These are phyloP conservation scores for Verticillium nonalfalfae DNA, from an alignment of 2,329 filamentous ascomycete genomes.

Conservation along the genomic window DNA sequence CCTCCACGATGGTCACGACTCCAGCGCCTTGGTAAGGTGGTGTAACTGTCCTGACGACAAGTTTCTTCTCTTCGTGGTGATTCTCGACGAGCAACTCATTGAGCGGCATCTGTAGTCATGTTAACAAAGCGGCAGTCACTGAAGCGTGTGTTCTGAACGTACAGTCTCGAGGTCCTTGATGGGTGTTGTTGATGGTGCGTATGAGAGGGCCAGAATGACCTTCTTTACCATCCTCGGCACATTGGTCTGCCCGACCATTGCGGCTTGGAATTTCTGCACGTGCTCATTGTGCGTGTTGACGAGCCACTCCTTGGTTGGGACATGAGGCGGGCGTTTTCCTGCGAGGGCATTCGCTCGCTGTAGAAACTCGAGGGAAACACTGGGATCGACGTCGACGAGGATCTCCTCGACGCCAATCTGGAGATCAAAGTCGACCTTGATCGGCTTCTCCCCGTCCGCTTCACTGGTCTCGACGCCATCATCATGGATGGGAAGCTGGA, in stretches of 20 bases:
- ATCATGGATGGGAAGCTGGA: background rate
- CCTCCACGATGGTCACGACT: conserved; percentile 25
- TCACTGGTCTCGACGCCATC: background rate
- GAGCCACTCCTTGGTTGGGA: conserved; percentile 6
- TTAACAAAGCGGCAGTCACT: background rate
- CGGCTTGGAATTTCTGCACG: background rate
- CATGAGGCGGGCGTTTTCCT: conserved; percentile 12
- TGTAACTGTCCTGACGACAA: conserved; percentile 22
- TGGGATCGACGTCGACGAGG: conserved; percentile 15
- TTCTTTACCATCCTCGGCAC: conserved; percentile 16
- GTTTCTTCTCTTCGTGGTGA: conserved; percentile 23
- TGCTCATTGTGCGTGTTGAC: conserved; percentile 12
- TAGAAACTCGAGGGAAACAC: conserved; percentile 13
- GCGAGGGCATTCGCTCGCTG: conserved; percentile 12
- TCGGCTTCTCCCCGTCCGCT: background rate
- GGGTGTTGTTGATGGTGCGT: conserved; percentile 12
- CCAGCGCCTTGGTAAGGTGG: conserved; percentile 25
- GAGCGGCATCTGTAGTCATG: conserved; percentile 17
- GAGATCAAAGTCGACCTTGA: conserved; percentile 9
- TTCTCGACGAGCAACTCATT: conserved; percentile 21
- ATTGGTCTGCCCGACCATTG: conserved; percentile 1
- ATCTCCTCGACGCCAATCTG: conserved; percentile 14
- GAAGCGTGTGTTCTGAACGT: background rate
- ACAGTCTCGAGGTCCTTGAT: conserved; percentile 8
- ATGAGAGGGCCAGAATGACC: conserved; percentile 14